phyloP scores from a whole-genome alignment of 345 rosid species.

The Cardamine resedifolia region DNA sequence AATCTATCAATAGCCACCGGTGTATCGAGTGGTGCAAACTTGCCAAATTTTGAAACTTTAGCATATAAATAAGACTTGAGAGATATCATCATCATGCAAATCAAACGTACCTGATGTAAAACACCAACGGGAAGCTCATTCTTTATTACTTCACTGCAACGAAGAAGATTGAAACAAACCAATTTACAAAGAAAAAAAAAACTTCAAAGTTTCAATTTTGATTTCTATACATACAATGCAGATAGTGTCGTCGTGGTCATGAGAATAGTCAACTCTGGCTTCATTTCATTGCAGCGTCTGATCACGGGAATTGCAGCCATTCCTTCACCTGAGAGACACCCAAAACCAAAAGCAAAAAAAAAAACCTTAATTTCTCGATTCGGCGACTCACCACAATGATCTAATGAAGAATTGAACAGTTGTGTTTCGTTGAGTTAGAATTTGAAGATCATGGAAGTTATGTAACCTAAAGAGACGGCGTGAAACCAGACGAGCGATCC shows the following conservation, averaged over 20 bases:
- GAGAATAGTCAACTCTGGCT: conserved; percentile 64
- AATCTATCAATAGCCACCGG: conserved; percentile 75
- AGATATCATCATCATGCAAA: not conserved
- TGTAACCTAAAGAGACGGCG: conserved; percentile 79
- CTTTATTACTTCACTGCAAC: conserved; percentile 76
- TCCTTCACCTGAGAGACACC: conserved; percentile 65
- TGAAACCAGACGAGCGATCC: conserved; percentile 89
- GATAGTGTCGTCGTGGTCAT: conserved; percentile 76
- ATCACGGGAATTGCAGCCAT: conserved; percentile 93
- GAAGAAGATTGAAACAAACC: not conserved
- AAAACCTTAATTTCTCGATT: not conserved
- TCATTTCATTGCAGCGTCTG: conserved; percentile 45
- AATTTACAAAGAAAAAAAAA: conserved; percentile 5
- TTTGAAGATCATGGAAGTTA: not conserved
- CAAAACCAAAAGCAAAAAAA: not conserved
- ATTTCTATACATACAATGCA: conserved; percentile 51
- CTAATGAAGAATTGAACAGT: not conserved
- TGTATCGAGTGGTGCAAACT: conserved; percentile 88
- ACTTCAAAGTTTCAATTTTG: not conserved
- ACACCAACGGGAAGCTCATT: conserved; percentile 62
- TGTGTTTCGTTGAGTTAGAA: not conserved
- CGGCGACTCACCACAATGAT: not conserved
- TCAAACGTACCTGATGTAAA: conserved; percentile 63
- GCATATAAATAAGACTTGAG: not conserved
- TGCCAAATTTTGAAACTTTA: conserved; percentile 26